These are phyloP conservation scores for Allodekkera sacchari DNA, from an alignment of 805 yeast genomes.

Conservation along the genomic window DNA sequence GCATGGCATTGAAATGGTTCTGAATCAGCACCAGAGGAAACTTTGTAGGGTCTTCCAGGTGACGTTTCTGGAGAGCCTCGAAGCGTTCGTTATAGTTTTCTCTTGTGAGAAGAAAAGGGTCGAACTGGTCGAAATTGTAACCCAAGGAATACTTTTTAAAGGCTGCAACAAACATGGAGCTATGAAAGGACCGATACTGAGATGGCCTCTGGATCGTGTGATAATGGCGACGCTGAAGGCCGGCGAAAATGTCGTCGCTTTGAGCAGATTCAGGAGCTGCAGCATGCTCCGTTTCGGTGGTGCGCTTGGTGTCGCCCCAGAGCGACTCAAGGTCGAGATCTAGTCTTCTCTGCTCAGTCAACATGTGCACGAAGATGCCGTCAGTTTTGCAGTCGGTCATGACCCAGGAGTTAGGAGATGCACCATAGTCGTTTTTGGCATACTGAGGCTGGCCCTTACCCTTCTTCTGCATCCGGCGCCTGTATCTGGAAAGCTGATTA, in stretches of 20 bases:
- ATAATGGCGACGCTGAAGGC: constrained; percentile 34
- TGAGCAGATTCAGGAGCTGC: constrained; percentile 14
- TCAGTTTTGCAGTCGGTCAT: constrained; percentile 62
- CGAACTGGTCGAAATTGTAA: constrained; percentile 6
- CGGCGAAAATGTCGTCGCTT: constrained; percentile 36
- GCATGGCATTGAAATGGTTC: constrained; percentile 20
- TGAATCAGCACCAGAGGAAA: constrained; percentile 14
- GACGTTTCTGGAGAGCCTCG: constrained; percentile 10
- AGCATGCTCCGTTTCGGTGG: background rate
- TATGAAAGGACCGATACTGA: too few relatives aligned
- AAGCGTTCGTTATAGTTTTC: constrained; percentile 14
- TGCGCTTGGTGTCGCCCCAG: constrained; percentile 32
- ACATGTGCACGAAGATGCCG: constrained; percentile 59
- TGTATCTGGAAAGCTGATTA: constrained; percentile 42
- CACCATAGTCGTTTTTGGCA: constrained; percentile 50
- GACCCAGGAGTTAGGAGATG: constrained; percentile 68
- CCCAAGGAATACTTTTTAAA: background rate
- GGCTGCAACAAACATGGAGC: too few relatives aligned
- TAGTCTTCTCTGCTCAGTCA: constrained; percentile 61
- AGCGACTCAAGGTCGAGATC: constrained; percentile 65
- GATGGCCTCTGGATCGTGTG: constrained; percentile 30
- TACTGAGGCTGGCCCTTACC: constrained; percentile 46
- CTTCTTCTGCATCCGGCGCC: constrained; percentile 43
- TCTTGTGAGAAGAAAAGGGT: constrained; percentile 7
- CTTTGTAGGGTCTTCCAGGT: constrained; percentile 11